Conservation (phyloP, 192 early-diverging fungal species). For the Coemansia sp. region DNA sequence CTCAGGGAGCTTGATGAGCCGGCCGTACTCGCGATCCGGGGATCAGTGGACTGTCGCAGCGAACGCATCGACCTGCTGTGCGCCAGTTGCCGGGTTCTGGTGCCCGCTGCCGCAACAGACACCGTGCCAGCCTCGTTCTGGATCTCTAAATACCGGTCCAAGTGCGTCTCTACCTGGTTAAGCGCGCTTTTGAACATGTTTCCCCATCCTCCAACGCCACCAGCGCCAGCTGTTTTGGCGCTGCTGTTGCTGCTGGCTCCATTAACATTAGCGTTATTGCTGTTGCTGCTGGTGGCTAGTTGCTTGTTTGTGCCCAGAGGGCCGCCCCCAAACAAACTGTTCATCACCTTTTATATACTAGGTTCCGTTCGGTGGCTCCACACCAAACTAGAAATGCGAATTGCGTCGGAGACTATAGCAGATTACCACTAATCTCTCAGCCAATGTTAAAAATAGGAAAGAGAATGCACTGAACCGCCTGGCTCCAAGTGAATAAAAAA, state of each 20-base stretch:
- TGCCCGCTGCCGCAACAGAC: neutral
- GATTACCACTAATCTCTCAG: neutral
- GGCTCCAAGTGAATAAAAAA: neutral
- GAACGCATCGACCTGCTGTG: slow-evolving; percentile 6
- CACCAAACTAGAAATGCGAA: neutral
- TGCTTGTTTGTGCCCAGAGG: slow-evolving; percentile 19
- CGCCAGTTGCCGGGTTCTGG: neutral
- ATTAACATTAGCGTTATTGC: neutral
- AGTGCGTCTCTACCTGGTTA: slow-evolving; percentile 70
- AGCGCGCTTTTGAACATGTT: slow-evolving; percentile 73
- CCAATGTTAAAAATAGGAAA: neutral
- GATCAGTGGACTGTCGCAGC: neutral
- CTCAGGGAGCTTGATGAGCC: neutral
- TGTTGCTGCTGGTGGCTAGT: neutral
- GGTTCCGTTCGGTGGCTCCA: neutral
- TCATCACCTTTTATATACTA: slow-evolving; percentile 15
- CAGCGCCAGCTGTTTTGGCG: neutral
- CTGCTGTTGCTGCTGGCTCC: neutral
- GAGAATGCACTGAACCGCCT: neutral
- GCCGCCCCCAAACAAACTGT: slow-evolving; percentile 36
- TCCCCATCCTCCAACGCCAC: slow-evolving; percentile 55
- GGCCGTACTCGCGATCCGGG: neutral
- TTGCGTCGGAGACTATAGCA: neutral
- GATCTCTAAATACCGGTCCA: slow-evolving; percentile 73
- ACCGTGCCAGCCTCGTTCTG: slow-evolving; percentile 30